Percentiles rank a stretch among this genome's conserved stretches.
Evolutionary conservation across 495 filamentous ascomycete species (phyloP).

Genomic region (Aspergillus nidulans): DNA sequence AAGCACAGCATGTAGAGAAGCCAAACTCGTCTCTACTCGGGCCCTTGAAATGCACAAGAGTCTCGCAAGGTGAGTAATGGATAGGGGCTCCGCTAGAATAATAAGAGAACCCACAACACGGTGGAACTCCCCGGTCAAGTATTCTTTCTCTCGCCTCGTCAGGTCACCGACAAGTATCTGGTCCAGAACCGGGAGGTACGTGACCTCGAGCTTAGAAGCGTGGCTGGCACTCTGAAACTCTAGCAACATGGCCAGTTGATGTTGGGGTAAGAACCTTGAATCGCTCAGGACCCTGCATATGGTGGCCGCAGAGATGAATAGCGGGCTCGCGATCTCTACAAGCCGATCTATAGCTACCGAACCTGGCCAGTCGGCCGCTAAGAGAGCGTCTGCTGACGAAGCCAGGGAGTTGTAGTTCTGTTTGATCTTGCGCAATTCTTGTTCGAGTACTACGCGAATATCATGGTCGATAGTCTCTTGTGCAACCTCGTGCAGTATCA

Average conservation of each 20-base stretch:
- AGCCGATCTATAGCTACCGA: neutral
- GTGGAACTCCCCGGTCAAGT: neutral
- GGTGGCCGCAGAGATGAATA: neutral
- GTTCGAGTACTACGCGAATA: neutral
- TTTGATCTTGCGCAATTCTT: neutral
- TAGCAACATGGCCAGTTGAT: neutral
- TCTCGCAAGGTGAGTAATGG: neutral
- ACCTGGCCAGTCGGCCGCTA: neutral
- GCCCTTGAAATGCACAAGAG: neutral
- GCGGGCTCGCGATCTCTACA: neutral
- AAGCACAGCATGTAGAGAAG: neutral
- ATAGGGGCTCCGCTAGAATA: neutral
- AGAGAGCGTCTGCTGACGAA: neutral
- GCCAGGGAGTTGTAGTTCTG: neutral
- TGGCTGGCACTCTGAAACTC: neutral
- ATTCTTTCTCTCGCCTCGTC: neutral
- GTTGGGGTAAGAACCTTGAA: neutral
- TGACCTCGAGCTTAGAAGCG: neutral
- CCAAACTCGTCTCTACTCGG: neutral
- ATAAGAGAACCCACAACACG: neutral
- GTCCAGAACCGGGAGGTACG: neutral
- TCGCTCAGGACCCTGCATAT: neutral
- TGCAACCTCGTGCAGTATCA: neutral
- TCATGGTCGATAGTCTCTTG: neutral
- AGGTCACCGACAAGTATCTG: neutral